These are phyloP conservation scores for Crassisporium funariophilum DNA, from an alignment of 768 basidiomycete genomes.

Conservation along the genomic window DNA sequence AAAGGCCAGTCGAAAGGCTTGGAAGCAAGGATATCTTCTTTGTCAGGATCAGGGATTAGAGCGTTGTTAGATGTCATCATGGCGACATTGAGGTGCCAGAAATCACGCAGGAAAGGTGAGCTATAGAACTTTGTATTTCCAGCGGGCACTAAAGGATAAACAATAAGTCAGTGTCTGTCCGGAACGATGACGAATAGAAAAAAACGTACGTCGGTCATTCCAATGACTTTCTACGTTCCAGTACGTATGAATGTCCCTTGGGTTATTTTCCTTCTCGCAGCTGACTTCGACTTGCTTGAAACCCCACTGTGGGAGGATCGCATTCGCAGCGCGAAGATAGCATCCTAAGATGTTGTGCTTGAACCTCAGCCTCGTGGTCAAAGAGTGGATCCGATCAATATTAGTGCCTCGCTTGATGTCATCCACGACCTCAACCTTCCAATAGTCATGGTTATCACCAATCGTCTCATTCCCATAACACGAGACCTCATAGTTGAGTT, in stretches of 20 bases:
- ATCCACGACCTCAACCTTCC: slow-evolving; percentile 93
- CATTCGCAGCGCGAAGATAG: slow-evolving; percentile 84
- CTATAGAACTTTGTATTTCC: slow-evolving; percentile 83
- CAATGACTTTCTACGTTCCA: slow-evolving; percentile 99
- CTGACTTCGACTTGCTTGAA: slow-evolving; percentile 96
- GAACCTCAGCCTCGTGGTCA: slow-evolving; percentile 89
- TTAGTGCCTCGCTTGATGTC: slow-evolving; percentile 71
- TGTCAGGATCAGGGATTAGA: slow-evolving; percentile 95
- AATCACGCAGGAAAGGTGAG: slow-evolving; percentile 94
- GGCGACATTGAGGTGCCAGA: slow-evolving; percentile 98
- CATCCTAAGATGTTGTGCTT: slow-evolving; percentile 74
- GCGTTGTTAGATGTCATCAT: slow-evolving; percentile 99
- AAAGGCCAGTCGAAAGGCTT: slow-evolving; percentile 94
- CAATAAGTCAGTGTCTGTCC: neutral
- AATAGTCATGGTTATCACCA: slow-evolving; percentile 88
- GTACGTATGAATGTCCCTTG: slow-evolving; percentile 82
- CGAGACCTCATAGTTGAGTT: slow-evolving; percentile 89
- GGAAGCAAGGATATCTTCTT: slow-evolving; percentile 96
- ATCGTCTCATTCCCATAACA: slow-evolving; percentile 90
- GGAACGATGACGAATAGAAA: slow-evolving; percentile 3
- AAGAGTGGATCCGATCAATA: slow-evolving; percentile 75
- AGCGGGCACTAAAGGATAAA: slow-evolving; percentile 74
- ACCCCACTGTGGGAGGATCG: slow-evolving; percentile 90
- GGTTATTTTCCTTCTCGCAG: slow-evolving; percentile 84
- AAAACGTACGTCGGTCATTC: slow-evolving; percentile 85